Base-by-base conservation (phyloP, 345 rosid species). In the Hibiscus mutabilis region DNA sequence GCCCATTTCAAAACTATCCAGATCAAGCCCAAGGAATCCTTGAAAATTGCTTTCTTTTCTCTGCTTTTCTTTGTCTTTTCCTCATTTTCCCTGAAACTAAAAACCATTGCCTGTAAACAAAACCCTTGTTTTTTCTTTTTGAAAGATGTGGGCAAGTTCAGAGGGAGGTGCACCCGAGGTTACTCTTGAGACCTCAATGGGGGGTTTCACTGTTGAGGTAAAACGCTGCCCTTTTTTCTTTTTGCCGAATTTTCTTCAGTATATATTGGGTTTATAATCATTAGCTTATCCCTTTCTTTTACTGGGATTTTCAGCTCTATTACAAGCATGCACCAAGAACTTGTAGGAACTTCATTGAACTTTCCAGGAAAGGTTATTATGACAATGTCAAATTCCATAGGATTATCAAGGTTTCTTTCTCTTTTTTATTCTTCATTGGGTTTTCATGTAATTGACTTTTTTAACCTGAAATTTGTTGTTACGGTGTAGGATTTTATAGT, bases 111-210 rank as follows among this genome's bases (percentile, higher is more conserved):
- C 47, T 4, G 66, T 18, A 15, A n/a, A 47, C 25, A 25, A 47
- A 16, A 7, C 55, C 68, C 37, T 59, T 58, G 22, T 29, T 25
- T n/a, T n/a, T 18, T 60, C 60, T 75, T 75, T 68, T 72, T 11
- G 27, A 53, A 76, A 74, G 77, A 91, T 93, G 97, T 75, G 86
- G 87, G 88, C 88, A 62, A 86, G 82, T 65, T 84, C 87, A 56
- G 98, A 93, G 80, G 96, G 88, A 31, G 90, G 90, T 56, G 72
- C 96, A 14, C 89, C 96, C 76, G 99, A 95, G 83, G 94, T 92
- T 31, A 95, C 98, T 18, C 86, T 95, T 1, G 98, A 92, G 79
- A 92, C 97, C 58, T 95, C 99, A 73, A 92, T 90, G 96, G 98
- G 97, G 18, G 72, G 92, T 31, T 86, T 95, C 85, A 86, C 96